Conservation (phyloP, 2,329 filamentous ascomycete species). For the Keithomyces neogunnii region DNA sequence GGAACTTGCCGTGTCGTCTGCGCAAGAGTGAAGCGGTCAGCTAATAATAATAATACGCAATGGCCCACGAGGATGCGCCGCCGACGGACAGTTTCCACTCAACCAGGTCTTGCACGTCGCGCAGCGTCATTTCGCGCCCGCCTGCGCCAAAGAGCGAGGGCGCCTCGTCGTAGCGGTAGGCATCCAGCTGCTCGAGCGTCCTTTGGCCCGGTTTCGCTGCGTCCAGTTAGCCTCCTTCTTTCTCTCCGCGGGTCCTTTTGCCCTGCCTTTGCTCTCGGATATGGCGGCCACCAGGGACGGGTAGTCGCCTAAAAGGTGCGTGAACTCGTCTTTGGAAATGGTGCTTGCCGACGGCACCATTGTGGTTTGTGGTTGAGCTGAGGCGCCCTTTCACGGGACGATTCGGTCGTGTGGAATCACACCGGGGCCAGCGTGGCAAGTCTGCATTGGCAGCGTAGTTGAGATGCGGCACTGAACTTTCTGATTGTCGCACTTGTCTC, state of each 20-base stretch:
- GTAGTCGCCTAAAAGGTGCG: constrained; percentile 28
- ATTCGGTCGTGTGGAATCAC: no score
- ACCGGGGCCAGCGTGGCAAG: no score
- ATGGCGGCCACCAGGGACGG: constrained; percentile 31
- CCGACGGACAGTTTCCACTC: constrained; percentile 62
- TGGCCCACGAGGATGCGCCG: background rate
- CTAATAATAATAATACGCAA: background rate
- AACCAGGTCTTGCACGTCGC: constrained; percentile 52
- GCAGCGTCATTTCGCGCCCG: constrained; percentile 37
- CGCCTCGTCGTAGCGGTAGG: constrained; percentile 49
- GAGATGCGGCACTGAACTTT: no score
- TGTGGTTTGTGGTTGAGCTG: background rate
- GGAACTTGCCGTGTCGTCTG: constrained; percentile 54
- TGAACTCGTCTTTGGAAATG: constrained; percentile 26
- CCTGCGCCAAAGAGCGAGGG: constrained; percentile 33
- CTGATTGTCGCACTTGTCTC: no score
- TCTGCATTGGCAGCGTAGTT: no score
- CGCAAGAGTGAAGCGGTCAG: background rate
- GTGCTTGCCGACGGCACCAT: constrained; percentile 7
- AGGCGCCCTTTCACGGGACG: no score
- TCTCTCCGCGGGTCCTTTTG: constrained; percentile 7
- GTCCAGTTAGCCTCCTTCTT: background rate
- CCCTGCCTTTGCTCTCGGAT: constrained; percentile 37
- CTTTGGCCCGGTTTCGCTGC: constrained; percentile 40
- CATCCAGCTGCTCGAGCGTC: constrained; percentile 49